Percentiles rank a stretch among this genome's conserved stretches.
Conservation (phyloP, 495 filamentous ascomycete species). For the Penicillium lividum region DNA sequence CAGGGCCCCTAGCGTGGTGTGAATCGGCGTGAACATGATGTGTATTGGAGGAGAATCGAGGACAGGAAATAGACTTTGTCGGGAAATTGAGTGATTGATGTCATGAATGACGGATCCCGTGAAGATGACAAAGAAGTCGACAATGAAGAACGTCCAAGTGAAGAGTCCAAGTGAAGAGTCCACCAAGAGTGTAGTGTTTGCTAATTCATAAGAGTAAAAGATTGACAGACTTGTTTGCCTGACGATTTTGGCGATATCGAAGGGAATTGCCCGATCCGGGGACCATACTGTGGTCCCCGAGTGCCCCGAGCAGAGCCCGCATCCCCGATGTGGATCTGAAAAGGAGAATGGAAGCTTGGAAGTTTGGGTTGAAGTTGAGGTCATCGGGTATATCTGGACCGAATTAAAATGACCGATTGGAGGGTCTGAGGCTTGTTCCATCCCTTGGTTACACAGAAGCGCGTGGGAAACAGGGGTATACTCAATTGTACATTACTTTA, state of each 20-base stretch:
- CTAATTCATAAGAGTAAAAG: neutral
- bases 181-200: neutral
- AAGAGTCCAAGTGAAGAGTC: neutral
- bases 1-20: conserved; percentile 56
- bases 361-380: neutral
- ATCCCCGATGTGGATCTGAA: conserved; percentile 5
- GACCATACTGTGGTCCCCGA: conserved; percentile 6
- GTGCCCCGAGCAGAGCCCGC: neutral
- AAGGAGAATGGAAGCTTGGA: neutral
- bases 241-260: conserved; percentile 1
- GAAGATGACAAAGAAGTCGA: neutral
- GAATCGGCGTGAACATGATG: conserved; percentile 59
- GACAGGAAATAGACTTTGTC: conserved; percentile 17
- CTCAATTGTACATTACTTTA: neutral
- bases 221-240: neutral
- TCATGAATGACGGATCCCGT: neutral
- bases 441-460: neutral
- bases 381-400: neutral
- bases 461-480: neutral
- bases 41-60: conserved; percentile 11
- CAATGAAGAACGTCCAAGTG: neutral
- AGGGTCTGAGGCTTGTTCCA: neutral
- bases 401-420: neutral
- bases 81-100: conserved; percentile 5
- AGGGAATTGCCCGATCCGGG: conserved; percentile 1